A percentile compares a stretch with the other conserved stretches of the same genome.
These are phyloP conservation scores for Didymella lethalis DNA, from an alignment of 2,329 filamentous ascomycete genomes.

Conservation along the genomic window DNA sequence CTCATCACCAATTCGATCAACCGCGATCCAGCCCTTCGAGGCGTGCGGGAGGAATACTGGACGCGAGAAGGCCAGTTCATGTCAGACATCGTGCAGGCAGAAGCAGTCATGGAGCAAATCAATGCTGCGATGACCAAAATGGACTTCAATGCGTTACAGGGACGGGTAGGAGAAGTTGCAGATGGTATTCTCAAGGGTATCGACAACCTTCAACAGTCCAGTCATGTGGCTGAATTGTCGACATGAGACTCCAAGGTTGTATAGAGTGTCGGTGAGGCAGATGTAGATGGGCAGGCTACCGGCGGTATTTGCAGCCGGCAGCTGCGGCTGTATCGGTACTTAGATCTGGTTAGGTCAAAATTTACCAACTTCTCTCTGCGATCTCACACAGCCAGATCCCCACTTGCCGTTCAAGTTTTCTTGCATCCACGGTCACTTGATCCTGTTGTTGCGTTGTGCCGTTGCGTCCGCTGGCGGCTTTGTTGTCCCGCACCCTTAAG, in stretches of 20 bases:
- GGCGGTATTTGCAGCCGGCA: constrained; percentile 24
- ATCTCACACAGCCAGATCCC: constrained; percentile 26
- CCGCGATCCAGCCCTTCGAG: constrained; percentile 75
- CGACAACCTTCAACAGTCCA: constrained; percentile 31
- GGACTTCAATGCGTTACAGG: constrained; percentile 67
- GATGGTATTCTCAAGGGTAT: constrained; percentile 47
- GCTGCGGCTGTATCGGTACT: constrained; percentile 20
- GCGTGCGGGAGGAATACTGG: constrained; percentile 78
- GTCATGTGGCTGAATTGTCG: constrained; percentile 8
- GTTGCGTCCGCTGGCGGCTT: constrained; percentile 21
- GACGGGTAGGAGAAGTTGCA: constrained; percentile 65
- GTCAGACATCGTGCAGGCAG: constrained; percentile 78
- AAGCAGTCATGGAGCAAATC: constrained; percentile 75
- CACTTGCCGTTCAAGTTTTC: constrained; percentile 23
- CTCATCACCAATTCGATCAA: constrained; percentile 82
- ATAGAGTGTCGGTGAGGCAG: constrained; percentile 18
- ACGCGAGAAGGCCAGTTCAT: constrained; percentile 75
- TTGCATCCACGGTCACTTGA: constrained; percentile 30
- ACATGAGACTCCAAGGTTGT: constrained; percentile 11
- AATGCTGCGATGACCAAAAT: constrained; percentile 72
- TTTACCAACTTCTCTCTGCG: constrained; percentile 15
- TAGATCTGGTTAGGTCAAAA: constrained; percentile 5
- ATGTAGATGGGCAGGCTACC: constrained; percentile 41
- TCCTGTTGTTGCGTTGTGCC: constrained; percentile 23
- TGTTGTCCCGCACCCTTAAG: constrained; percentile 33